Conservation (phyloP, 2,329 filamentous ascomycete genomes). For the Sclerotinia sclerotiorum region DNA sequence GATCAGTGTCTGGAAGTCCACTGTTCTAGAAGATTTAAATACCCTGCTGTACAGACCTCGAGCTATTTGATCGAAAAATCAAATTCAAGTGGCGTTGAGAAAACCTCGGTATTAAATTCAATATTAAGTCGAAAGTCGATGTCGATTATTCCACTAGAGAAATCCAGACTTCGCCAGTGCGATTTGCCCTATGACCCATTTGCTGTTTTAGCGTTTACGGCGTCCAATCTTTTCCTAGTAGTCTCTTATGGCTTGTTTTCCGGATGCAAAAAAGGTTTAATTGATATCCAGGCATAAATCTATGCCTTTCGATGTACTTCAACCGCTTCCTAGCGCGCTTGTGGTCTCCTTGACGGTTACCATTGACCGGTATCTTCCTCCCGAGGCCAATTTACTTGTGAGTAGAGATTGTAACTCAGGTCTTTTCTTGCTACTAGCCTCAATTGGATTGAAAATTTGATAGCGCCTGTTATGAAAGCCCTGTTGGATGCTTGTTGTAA, state of each 20-base stretch:
- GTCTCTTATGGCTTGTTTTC: neutral
- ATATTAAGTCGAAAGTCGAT: neutral
- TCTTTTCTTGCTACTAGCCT: neutral
- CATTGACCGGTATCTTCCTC: slow-evolving; percentile 3
- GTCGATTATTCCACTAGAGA: neutral
- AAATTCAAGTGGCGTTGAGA: neutral
- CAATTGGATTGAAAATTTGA: neutral
- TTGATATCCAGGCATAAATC: neutral
- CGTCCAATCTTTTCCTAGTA: neutral
- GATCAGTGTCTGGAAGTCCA: neutral
- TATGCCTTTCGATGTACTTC: neutral
- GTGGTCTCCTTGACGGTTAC: neutral
- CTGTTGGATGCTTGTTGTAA: slow-evolving; percentile 7
- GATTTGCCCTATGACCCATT: neutral
- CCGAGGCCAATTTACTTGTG: neutral
- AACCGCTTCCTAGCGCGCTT: slow-evolving; percentile 1
- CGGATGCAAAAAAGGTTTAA: neutral
- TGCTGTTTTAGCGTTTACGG: neutral
- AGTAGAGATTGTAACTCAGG: neutral
- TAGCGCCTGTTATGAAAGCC: neutral
- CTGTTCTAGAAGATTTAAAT: neutral
- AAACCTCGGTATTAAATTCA: neutral
- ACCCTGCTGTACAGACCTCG: neutral
- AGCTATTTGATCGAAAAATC: neutral
- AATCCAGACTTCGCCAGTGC: neutral